phyloP scores from a whole-genome alignment of 306 rosid genomes.

The Quercus berberidifolia region DNA sequence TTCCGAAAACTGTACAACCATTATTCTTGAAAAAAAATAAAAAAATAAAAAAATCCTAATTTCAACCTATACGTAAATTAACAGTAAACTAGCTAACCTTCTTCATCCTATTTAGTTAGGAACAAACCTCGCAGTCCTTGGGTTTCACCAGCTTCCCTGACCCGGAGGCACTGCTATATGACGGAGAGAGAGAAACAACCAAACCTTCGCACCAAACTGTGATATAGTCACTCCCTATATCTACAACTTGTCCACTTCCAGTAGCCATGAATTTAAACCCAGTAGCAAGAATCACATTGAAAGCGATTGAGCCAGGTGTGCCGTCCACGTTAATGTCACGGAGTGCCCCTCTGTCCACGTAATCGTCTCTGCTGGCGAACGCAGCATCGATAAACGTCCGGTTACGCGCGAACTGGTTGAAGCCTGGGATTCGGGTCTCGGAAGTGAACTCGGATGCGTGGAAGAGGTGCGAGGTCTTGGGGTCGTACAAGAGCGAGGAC shows the following conservation, averaged over 20 bases:
- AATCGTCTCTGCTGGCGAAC: background rate
- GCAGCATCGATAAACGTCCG: constrained; percentile 24
- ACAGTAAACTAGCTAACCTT: background rate
- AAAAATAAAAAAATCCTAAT: background rate
- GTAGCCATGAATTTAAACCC: constrained; percentile 43
- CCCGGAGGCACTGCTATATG: constrained; percentile 10
- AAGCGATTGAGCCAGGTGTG: constrained; percentile 32
- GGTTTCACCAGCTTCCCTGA: constrained; percentile 45
- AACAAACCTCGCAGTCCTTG: constrained; percentile 51
- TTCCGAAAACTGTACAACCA: background rate
- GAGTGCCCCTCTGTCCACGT: constrained; percentile 6
- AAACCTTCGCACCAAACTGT: constrained; percentile 54
- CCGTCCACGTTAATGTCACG: constrained; percentile 31
- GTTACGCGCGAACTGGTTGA: constrained; percentile 41
- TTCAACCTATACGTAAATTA: background rate
- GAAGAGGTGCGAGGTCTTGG: background rate
- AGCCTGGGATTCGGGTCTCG: constrained; percentile 37
- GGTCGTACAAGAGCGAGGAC: constrained; percentile 30
- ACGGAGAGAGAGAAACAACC: constrained; percentile 31
- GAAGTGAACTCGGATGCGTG: constrained; percentile 13
- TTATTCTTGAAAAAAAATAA: background rate
- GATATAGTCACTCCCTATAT: constrained; percentile 27
- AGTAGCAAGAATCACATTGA: constrained; percentile 48
- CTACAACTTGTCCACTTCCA: too few species aligned
- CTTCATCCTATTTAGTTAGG: too few species aligned